Percentiles rank a stretch among this genome's conserved stretches.
These are phyloP conservation scores for Candida corydali DNA, from an alignment of 805 yeast species.

Conservation along the genomic window DNA sequence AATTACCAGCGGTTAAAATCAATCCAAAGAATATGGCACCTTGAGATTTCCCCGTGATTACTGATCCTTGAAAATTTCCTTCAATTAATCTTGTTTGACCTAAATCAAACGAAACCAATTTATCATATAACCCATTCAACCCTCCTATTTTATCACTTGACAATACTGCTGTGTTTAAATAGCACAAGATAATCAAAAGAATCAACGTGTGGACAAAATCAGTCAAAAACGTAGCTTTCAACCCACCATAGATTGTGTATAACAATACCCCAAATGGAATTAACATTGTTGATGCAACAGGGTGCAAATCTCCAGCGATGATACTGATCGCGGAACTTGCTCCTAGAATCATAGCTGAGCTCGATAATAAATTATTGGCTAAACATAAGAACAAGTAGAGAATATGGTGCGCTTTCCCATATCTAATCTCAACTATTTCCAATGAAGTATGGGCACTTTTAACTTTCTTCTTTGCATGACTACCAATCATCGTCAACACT, in stretches of 20 bases:
- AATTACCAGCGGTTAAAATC: slow-evolving; percentile 31
- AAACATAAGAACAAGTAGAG: slow-evolving; percentile 22
- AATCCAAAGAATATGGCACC: slow-evolving; percentile 33
- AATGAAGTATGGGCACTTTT: slow-evolving; percentile 27
- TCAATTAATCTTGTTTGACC: slow-evolving; percentile 18
- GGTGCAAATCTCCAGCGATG: slow-evolving; percentile 24
- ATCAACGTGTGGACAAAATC: slow-evolving; percentile 35
- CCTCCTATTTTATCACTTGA: slow-evolving; percentile 24
- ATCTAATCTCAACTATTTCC: slow-evolving; percentile 25
- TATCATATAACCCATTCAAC: slow-evolving; percentile 22
- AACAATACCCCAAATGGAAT: slow-evolving; percentile 37
- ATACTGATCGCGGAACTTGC: slow-evolving; percentile 25
- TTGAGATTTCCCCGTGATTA: slow-evolving; percentile 32
- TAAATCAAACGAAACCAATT: slow-evolving; percentile 14
- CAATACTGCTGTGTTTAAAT: slow-evolving; percentile 22
- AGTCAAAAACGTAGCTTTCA: slow-evolving; percentile 48
- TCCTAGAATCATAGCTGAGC: slow-evolving; percentile 24
- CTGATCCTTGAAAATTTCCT: slow-evolving; percentile 32
- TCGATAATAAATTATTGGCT: slow-evolving; percentile 21
- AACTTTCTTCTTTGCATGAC: slow-evolving; percentile 23
- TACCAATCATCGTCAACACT: slow-evolving; percentile 21
- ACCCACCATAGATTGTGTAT: slow-evolving; percentile 48
- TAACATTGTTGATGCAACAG: slow-evolving; percentile 24
- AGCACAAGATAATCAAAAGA: slow-evolving; percentile 21
- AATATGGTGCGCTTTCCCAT: slow-evolving; percentile 20